Evolutionary conservation across 1,284 basidiomycete species (phyloP), one percentile per base, ranked within the genome.

Genomic region (Irpex sp.): DNA sequence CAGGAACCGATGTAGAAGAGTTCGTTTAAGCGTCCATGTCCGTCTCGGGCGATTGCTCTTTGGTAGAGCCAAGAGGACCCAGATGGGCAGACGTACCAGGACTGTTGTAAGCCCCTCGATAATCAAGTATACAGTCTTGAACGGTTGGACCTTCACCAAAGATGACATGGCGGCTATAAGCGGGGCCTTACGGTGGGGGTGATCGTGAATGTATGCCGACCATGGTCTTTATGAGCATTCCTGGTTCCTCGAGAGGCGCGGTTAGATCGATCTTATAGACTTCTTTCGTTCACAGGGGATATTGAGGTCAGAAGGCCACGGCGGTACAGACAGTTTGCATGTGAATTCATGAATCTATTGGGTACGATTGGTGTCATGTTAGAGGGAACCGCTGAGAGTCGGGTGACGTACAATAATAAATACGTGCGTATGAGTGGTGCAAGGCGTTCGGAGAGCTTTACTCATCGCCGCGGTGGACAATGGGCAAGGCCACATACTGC

Each of bases 21-120:
- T 36, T 13, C 58, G 46, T n/a, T 51, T 51, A 21, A 59, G 31
- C 13, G 58, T 50, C 58, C 58, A 59, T 35, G 58, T 26, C 5
- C 19, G 11, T n/a, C 58, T 17, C 35, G 58, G 58, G 33, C 46
- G 58, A 9, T 47, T 49, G 26, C 43, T 49, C 17, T 36, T 59
- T 15, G 58, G 58, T 4, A 50, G 46, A 5, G 58, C 43, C 19
- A 50, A 17, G 6, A 43, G 17, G 37, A 21, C 19, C 53, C 53
- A 55, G 11, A 55, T 7, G 31, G 53, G 53, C 5, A 36, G 5
- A 31, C 53, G 53, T 13, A 55, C 11, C 1, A 55, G 15, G 31
- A 31, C 35, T 13, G 53, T 55, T 4, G 21, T 36, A 31, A 55
- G 53, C 5, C 31, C 53, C 31, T 55, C 53, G 13, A 15, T 5